Base-by-base conservation (phyloP, 2,329 filamentous ascomycete species). In the Amylocarpus encephaloides region DNA sequence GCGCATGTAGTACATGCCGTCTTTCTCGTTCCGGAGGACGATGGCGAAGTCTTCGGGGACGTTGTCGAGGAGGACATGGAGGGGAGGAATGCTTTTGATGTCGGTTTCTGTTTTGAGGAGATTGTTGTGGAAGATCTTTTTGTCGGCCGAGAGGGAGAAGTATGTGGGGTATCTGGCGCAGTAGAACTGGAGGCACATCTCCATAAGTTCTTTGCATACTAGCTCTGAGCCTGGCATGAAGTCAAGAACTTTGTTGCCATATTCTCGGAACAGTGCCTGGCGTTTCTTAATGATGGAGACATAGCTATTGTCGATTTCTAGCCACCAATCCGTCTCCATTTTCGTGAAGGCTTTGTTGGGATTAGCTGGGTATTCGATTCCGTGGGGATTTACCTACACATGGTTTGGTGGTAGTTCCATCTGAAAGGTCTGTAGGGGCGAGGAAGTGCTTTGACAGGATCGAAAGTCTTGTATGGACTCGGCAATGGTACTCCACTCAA, bases 361-460 rank as follows among this genome's bases (percentile, higher is more conserved):
- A 15, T 58, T 43, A 62, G 50, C 49, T 22, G 15, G 32, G 6
- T 47, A 44, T 18, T 15, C 3, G 32, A 5, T 29, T 34, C 3
- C 6, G 26, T 26, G 13, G 34, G 32, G 9, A 33, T 11, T 19
- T 22, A 74, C 83, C 60, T 77, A 92, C 88, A 87, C 89, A 95
- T 94, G 0, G 88, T 94, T 64, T 95, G 89, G 64, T 93, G 87
- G 63, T 94, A 95, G 0, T 76, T 72, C 89, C 89, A 94, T 60
- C 89, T 70, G 39, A 94, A 86, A 0, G 89, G 89, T 36, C 89
- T 76, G 64, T 91, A 94, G 0, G 88, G 88, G 50, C 89, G 75
- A 1, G 88, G 79, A 9, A 76, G 61, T 1, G 88, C 88, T 55
- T 73, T 86, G 12, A 75, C 69, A 48, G 90, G 81, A 55, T 88